phyloP scores from a whole-genome alignment of 2,329 filamentous ascomycete species.

The Pestalotiopsis sp. region DNA sequence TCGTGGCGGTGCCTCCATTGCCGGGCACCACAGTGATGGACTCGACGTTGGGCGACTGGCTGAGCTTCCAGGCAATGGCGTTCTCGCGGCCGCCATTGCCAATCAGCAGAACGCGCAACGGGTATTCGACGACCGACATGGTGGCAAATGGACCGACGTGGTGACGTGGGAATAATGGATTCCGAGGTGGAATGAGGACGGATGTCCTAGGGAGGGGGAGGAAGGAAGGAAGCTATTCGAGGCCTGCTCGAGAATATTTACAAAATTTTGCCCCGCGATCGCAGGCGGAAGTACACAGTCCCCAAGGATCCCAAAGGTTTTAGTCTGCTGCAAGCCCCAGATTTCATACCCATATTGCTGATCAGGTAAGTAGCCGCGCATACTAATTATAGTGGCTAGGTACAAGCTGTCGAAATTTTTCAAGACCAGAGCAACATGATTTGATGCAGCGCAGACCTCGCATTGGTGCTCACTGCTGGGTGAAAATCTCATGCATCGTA shows the following conservation, averaged over 20 bases:
- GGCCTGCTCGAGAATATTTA: not conserved
- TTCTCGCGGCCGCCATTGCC: slow-evolving; percentile 96
- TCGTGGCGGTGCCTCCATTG: slow-evolving; percentile 82
- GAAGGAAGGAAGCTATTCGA: not conserved
- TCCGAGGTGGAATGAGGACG: not conserved
- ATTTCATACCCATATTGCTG: too few relatives aligned
- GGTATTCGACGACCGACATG: slow-evolving; percentile 24
- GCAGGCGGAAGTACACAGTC: not conserved
- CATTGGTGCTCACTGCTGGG: too few relatives aligned
- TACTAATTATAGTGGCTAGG: too few relatives aligned
- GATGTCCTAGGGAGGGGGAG: not conserved
- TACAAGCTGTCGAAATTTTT: too few relatives aligned
- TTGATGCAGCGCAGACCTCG: too few relatives aligned
- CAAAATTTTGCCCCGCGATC: slow-evolving; percentile 7
- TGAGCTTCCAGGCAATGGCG: slow-evolving; percentile 90
- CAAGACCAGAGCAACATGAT: too few relatives aligned
- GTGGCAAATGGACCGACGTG: slow-evolving; percentile 11
- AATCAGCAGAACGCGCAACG: slow-evolving; percentile 77
- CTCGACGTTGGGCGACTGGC: slow-evolving; percentile 78
- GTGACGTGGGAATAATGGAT: not conserved
- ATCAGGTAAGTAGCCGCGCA: too few relatives aligned
- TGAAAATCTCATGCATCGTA: too few relatives aligned
- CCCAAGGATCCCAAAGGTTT: too few relatives aligned
- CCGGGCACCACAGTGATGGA: slow-evolving; percentile 74
- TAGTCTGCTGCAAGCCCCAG: too few relatives aligned